A percentile compares a stretch with the other conserved stretches of the same genome.
Conservation (phyloP, 1,284 basidiomycete genomes). For the Mycosarcoma mackinlayi region DNA sequence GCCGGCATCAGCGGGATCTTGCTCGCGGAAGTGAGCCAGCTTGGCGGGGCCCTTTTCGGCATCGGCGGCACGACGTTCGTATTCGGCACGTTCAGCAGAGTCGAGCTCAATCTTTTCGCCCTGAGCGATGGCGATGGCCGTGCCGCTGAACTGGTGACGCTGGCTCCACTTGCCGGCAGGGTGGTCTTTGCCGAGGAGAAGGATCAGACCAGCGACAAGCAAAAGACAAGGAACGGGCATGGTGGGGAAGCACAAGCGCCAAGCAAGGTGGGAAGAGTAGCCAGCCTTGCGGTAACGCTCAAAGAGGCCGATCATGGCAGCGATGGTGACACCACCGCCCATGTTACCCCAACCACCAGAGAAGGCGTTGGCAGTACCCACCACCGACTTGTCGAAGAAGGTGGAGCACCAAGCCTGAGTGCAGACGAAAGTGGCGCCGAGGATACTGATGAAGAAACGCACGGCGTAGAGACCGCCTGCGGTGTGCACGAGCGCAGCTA, state of each 20-base stretch:
- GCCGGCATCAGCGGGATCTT: conserved; percentile 44
- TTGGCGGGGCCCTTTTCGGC: conserved; percentile 54
- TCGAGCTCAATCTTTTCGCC: conserved; percentile 67
- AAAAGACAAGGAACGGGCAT: conserved; percentile 75
- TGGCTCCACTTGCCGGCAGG: conserved; percentile 75
- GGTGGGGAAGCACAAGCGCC: conserved; percentile 74
- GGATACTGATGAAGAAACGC: conserved; percentile 72
- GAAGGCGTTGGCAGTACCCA: conserved; percentile 71
- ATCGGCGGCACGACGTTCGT: conserved; percentile 42
- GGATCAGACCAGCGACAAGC: conserved; percentile 70
- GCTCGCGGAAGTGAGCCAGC: conserved; percentile 59
- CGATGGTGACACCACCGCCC: conserved; percentile 71
- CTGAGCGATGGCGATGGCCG: conserved; percentile 66
- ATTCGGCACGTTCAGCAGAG: conserved; percentile 62
- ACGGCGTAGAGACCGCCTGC: conserved; percentile 72
- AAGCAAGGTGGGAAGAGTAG: conserved; percentile 72
- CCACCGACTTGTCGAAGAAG: conserved; percentile 75
- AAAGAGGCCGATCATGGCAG: conserved; percentile 75
- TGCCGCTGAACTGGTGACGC: conserved; percentile 71
- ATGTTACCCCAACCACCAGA: conserved; percentile 71
- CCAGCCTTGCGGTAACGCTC: conserved; percentile 70
- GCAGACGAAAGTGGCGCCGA: conserved; percentile 75
- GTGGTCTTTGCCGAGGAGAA: conserved; percentile 75
- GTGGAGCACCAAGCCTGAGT: conserved; percentile 74
- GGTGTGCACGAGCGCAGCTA: conserved; percentile 73